Conservation (phyloP, 2,329 filamentous ascomycete species). For the Aureobasidium sp. region DNA sequence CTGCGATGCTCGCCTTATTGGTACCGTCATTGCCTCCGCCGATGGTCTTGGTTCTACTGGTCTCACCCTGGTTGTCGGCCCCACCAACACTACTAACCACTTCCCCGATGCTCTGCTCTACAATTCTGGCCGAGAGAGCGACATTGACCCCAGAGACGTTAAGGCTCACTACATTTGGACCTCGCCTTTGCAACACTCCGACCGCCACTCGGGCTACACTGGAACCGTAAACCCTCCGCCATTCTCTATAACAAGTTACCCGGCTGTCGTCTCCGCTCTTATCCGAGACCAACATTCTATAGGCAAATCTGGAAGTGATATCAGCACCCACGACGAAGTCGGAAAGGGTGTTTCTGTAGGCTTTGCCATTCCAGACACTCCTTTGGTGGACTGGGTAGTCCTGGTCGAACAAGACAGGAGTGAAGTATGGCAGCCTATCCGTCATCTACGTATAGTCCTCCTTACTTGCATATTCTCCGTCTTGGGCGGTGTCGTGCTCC, state of each 20-base stretch:
- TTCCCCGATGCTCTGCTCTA: conserved; percentile 43
- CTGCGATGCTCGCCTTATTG: conserved; percentile 71
- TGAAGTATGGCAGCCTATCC: conserved; percentile 82
- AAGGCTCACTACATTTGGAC: conserved; percentile 34
- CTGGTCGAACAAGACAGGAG: conserved; percentile 78
- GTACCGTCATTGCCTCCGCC: conserved; percentile 66
- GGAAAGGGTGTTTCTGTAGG: conserved; percentile 78
- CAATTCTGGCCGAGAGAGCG: not conserved
- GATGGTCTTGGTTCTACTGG: conserved; percentile 79
- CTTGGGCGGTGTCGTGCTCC: conserved; percentile 71
- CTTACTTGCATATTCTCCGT: conserved; percentile 89
- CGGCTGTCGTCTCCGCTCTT: conserved; percentile 69
- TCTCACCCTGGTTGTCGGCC: conserved; percentile 75
- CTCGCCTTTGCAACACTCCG: conserved; percentile 30
- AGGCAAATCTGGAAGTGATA: conserved; percentile 74
- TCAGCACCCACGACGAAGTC: conserved; percentile 80
- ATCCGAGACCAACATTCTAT: conserved; percentile 52
- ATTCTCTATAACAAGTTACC: conserved; percentile 70
- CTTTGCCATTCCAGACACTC: conserved; percentile 73
- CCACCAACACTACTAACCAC: conserved; percentile 69
- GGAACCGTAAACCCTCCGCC: conserved; percentile 47
- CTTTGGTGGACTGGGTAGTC: conserved; percentile 83
- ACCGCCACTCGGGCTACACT: conserved; percentile 32
- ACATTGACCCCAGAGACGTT: conserved; percentile 2
- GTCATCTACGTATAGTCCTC: conserved; percentile 80